Percentiles rank a stretch among this genome's conserved stretches.
These are phyloP conservation scores for Chytriomyces hyalinus DNA, from an alignment of 192 early-diverging fungal species.

Conservation along the genomic window DNA sequence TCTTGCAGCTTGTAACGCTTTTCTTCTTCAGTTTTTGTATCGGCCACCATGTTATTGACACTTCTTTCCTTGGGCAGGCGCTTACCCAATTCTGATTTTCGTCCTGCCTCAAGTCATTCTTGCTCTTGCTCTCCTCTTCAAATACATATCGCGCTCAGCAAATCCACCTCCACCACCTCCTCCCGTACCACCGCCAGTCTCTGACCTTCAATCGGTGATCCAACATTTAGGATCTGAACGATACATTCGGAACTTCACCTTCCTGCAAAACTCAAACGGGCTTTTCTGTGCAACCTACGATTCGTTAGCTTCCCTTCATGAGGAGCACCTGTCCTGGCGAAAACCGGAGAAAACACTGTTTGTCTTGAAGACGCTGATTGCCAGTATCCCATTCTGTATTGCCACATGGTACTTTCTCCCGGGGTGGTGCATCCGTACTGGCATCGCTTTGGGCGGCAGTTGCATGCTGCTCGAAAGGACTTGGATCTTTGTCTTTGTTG, in stretches of 20 bases:
- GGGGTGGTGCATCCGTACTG: not conserved
- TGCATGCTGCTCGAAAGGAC: constrained; percentile 18
- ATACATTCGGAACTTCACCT: constrained; percentile 13
- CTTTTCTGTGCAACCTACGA: constrained; percentile 13
- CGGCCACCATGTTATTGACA: not conserved
- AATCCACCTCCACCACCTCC: not conserved
- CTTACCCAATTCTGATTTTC: constrained; percentile 16
- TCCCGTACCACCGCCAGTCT: not conserved
- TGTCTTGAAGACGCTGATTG: constrained; percentile 3
- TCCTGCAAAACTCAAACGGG: constrained; percentile 13
- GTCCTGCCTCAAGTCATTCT: constrained; percentile 19
- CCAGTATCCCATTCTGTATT: not conserved
- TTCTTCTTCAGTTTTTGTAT: not conserved
- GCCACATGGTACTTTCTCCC: not conserved
- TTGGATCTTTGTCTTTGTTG: constrained; percentile 9
- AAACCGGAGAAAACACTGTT: constrained; percentile 6
- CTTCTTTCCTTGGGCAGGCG: constrained; percentile 1
- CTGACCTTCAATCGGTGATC: constrained; percentile 16
- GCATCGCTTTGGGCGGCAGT: not conserved
- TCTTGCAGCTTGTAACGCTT: constrained; percentile 17
- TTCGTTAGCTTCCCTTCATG: not conserved
- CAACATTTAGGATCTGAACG: constrained; percentile 10
- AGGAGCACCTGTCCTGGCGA: constrained; percentile 15
- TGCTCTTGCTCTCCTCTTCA: not conserved
- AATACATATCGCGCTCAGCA: constrained; percentile 18